Conservation (phyloP, 2,329 filamentous ascomycete genomes). For the Metarhizium brunneum region DNA sequence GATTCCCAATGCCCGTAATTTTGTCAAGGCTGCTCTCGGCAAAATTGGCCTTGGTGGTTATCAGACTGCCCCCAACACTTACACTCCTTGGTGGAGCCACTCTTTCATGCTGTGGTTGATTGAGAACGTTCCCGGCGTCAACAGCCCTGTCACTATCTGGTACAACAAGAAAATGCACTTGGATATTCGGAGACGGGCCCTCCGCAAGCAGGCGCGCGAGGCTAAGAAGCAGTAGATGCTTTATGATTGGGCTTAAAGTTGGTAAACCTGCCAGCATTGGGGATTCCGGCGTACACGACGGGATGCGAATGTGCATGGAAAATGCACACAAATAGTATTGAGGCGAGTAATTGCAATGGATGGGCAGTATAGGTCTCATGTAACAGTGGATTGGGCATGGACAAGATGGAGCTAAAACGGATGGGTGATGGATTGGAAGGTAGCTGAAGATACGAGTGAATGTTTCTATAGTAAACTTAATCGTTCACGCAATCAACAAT, state of each 20-base stretch:
- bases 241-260: not conserved
- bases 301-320: not conserved
- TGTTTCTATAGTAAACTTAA: not conserved
- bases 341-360: not conserved
- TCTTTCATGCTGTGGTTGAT: constrained; percentile 80
- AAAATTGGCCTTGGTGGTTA: constrained; percentile 78
- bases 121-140: constrained; percentile 45
- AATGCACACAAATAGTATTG: not conserved
- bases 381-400: not conserved
- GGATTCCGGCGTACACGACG: not conserved
- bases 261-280: not conserved
- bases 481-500: not conserved
- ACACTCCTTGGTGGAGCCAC: constrained; percentile 90
- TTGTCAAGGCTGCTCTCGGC: constrained; percentile 67
- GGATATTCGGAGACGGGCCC: constrained; percentile 70
- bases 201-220: constrained; percentile 77
- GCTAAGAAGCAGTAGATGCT: constrained; percentile 52
- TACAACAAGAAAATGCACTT: constrained; percentile 64
- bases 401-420: not conserved
- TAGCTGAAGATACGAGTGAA: not conserved
- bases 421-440: not conserved
- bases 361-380: not conserved
- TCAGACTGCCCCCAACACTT: constrained; percentile 71
- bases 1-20: constrained; percentile 72
- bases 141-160: constrained; percentile 35